These are phyloP conservation scores for Prototheca cutis DNA, from an alignment of 163 green algal genomes.

Conservation along the genomic window DNA sequence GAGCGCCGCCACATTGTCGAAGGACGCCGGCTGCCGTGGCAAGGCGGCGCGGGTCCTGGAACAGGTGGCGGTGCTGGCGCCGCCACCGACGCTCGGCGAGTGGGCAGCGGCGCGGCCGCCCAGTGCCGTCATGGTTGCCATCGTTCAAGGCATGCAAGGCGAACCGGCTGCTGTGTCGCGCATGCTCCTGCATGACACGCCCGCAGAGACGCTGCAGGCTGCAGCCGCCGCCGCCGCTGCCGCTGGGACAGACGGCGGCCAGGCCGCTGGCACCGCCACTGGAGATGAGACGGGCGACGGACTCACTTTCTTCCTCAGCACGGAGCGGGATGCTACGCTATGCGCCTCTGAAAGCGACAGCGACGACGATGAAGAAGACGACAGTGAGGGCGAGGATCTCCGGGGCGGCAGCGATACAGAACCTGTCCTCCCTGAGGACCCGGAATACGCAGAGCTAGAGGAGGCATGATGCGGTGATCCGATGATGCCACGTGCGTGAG, in stretches of 20 bases:
- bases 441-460: too few relatives aligned
- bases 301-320: conserved; percentile 2
- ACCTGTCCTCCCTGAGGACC: too few relatives aligned
- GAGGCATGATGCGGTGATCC: too few relatives aligned
- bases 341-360: conserved; percentile 1
- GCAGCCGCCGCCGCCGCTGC: neutral
- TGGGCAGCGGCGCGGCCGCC: neutral
- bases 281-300: neutral
- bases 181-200: neutral
- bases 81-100: neutral
- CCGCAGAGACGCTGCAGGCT: neutral
- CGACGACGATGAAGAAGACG: neutral
- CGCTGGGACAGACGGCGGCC: neutral
- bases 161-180: neutral
- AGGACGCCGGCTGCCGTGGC: too few relatives aligned
- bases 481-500: too few relatives aligned
- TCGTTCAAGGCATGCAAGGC: neutral
- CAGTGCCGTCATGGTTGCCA: neutral
- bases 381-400: too few relatives aligned
- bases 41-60: neutral
- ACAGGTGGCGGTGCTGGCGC: neutral
- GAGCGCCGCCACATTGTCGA: neutral
- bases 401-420: too few relatives aligned
- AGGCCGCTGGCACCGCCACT: neutral
- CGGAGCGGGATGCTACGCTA: neutral